Base-by-base conservation (phyloP, 257 asterid genomes). In the Solanum arcanum region DNA sequence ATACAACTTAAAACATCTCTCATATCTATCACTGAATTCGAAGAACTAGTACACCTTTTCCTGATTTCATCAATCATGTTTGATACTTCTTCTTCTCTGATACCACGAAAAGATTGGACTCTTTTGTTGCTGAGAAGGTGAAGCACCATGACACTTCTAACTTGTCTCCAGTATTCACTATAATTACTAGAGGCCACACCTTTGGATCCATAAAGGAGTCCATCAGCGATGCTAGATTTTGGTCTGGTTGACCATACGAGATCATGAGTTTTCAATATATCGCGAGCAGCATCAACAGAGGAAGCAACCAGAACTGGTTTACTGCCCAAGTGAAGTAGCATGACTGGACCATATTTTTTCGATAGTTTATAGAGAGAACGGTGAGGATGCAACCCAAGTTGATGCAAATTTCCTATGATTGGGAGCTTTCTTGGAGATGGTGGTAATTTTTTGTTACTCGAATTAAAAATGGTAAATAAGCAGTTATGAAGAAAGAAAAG, bases 351-450 rank as follows among this genome's bases (percentile, higher is more conserved):
- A 47, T 91, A 39, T 86, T 49, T 89, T n/a, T 3, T 12, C 7
- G 95, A 88, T 11, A 92, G 46, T 2, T 87, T 29, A 31, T 88
- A 86, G 75, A 93, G 90, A 2, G 87, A 37, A 2, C 41, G 92
- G 87, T 90, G 94, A 14, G 92, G 89, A 25, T 70, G 31, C 18
- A 87, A 52, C 42, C 90, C 86, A 3, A 92, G 73, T 21, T 92
- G 95, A 12, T 88, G 90, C 12, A 93, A 91, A 82, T 93, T 91
- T 64, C 94, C 94, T 13, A 91, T 20, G 23, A 92, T 88, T 2
- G 93, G 93, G 11, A 93, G 89, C 88, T 83, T 91, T 66, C 81
- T 81, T 18, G 95, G 94, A 18, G 93, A 92, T 11, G 93, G 94
- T 7, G 93, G 93, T 6, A 44, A 64, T 2, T 31, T 87, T 21